Evolutionary conservation across 805 yeast genomes (phyloP).

Genomic region (Candida dajiaensis): DNA sequence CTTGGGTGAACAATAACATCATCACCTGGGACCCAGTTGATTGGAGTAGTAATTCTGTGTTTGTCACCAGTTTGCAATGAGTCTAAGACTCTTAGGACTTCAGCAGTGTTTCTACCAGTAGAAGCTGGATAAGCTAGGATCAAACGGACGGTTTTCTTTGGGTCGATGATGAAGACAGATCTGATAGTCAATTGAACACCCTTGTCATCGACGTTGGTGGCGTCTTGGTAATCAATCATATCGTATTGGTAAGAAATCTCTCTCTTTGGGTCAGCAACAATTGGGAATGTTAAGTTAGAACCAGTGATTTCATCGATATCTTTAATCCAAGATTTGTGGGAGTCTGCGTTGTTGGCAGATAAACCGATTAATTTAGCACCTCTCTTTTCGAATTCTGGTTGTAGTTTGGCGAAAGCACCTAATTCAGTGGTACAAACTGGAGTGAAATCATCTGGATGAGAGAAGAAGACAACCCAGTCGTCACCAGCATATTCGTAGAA

Average conservation of each 20-base stretch:
- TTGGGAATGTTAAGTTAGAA: slow-evolving; percentile 52
- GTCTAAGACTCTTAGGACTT: slow-evolving; percentile 63
- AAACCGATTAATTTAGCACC: slow-evolving; percentile 63
- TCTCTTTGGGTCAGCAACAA: slow-evolving; percentile 59
- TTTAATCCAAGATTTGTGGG: slow-evolving; percentile 63
- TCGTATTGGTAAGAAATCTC: slow-evolving; percentile 58
- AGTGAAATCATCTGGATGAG: slow-evolving; percentile 75
- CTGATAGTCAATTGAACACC: slow-evolving; percentile 65
- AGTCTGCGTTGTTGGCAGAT: slow-evolving; percentile 56
- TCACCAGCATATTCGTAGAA: slow-evolving; percentile 60
- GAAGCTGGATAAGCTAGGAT: slow-evolving; percentile 67
- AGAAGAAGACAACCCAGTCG: slow-evolving; percentile 62
- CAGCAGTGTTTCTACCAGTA: slow-evolving; percentile 73
- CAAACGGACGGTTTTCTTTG: slow-evolving; percentile 55
- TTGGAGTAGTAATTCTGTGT: slow-evolving; percentile 61
- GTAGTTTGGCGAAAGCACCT: slow-evolving; percentile 68
- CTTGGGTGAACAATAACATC: slow-evolving; percentile 70
- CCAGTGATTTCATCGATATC: slow-evolving; percentile 69
- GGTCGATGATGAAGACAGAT: slow-evolving; percentile 69
- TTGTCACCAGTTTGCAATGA: slow-evolving; percentile 61
- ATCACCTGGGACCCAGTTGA: slow-evolving; percentile 68
- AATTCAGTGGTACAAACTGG: slow-evolving; percentile 78
- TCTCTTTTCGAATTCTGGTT: slow-evolving; percentile 62
- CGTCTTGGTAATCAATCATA: slow-evolving; percentile 68
- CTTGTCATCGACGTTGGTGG: slow-evolving; percentile 57